Percentiles rank a stretch among this genome's conserved stretches.
These are phyloP conservation scores for Staphylotrichum tortipilum DNA, from an alignment of 495 filamentous ascomycete species.

Conservation along the genomic window DNA sequence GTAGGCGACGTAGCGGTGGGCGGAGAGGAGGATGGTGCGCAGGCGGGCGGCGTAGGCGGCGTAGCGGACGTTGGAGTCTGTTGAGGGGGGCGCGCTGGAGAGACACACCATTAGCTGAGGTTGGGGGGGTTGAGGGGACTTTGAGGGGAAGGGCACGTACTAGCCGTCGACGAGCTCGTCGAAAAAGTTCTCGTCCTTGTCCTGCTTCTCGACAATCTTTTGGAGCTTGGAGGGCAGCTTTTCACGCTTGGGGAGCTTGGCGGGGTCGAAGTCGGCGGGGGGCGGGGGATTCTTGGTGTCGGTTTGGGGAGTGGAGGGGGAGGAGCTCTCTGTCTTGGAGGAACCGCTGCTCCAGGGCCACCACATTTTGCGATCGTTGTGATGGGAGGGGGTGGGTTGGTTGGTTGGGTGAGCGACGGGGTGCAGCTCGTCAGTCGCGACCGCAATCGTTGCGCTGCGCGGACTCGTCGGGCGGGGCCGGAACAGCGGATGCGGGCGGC, in stretches of 20 bases:
- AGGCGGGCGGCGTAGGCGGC: conserved; percentile 83
- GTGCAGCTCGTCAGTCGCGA: too few species aligned
- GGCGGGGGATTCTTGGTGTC: conserved; percentile 13
- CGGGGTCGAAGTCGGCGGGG: conserved; percentile 26
- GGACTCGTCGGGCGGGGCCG: neutral
- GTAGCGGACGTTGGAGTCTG: conserved; percentile 77
- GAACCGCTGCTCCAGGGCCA: conserved; percentile 34
- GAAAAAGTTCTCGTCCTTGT: conserved; percentile 69
- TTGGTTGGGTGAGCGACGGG: too few species aligned
- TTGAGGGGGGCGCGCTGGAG: conserved; percentile 65
- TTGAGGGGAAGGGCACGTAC: conserved; percentile 45
- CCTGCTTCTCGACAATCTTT: conserved; percentile 52
- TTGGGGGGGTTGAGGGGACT: neutral
- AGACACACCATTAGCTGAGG: neutral
- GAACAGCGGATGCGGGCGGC: too few species aligned
- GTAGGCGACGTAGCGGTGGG: conserved; percentile 95
- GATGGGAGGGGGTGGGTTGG: too few species aligned
- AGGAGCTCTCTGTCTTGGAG: conserved; percentile 26
- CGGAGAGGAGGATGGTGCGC: conserved; percentile 80
- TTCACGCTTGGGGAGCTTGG: conserved; percentile 47
- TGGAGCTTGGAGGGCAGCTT: conserved; percentile 64
- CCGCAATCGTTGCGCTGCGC: neutral
- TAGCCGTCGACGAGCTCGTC: conserved; percentile 70
- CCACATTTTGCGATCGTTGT: conserved; percentile 16
- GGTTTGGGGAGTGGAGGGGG: conserved; percentile 17